phyloP scores from a whole-genome alignment of 2,329 filamentous ascomycete genomes.

The Neoascochyta sp. region DNA sequence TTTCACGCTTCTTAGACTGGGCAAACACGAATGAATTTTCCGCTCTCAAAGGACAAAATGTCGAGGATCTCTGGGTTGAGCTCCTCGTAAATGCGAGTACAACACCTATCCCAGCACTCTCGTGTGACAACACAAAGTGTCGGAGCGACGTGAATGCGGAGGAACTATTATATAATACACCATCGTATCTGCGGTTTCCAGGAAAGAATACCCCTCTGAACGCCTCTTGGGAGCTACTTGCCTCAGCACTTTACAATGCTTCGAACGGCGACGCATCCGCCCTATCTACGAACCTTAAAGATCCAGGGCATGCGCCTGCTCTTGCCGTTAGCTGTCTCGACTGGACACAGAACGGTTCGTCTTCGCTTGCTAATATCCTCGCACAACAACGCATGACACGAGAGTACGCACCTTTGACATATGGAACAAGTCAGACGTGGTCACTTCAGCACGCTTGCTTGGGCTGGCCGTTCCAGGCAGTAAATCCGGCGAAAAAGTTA shows the following conservation, averaged over 20 bases:
- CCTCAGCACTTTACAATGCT: conserved; percentile 21
- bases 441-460: conserved; percentile 39
- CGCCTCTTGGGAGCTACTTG: not conserved
- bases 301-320: conserved; percentile 18
- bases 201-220: not conserved
- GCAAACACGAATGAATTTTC: conserved; percentile 30
- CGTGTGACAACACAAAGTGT: conserved; percentile 24
- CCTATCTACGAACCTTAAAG: conserved; percentile 23
- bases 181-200: conserved; percentile 3
- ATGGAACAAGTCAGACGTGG: conserved; percentile 37
- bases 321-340: conserved; percentile 41
- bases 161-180: conserved; percentile 22
- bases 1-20: conserved; percentile 41
- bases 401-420: conserved; percentile 36
- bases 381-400: conserved; percentile 27
- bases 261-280: conserved; percentile 38
- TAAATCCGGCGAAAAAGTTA: conserved; percentile 36
- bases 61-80: conserved; percentile 17
- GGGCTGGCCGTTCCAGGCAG: conserved; percentile 39
- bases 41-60: conserved; percentile 28
- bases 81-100: conserved; percentile 29
- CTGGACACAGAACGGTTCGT: conserved; percentile 27
- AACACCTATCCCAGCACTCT: conserved; percentile 37
- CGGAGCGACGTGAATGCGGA: conserved; percentile 28
- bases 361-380: conserved; percentile 16